phyloP scores from a whole-genome alignment of 2,329 filamentous ascomycete genomes.

The Alternaria metachromatica region DNA sequence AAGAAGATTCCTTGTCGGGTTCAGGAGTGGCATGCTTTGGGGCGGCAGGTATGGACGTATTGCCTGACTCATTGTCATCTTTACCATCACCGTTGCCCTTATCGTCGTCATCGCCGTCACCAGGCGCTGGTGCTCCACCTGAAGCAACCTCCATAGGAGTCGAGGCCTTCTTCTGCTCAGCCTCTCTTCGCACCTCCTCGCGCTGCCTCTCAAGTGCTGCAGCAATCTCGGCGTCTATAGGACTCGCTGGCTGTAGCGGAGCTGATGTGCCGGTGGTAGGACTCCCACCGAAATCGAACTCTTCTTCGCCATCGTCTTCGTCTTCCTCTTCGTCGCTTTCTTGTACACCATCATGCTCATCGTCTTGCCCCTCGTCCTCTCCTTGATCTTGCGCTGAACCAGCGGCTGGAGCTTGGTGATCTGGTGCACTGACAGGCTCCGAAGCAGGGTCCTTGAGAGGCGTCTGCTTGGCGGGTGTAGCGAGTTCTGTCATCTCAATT shows the following conservation, averaged over 20 bases:
- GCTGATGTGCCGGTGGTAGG: neutral
- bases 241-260: neutral
- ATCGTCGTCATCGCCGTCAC: neutral
- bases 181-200: neutral
- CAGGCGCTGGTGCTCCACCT: neutral
- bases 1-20: neutral
- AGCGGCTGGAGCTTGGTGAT: neutral
- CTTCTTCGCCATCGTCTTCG: neutral
- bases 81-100: neutral
- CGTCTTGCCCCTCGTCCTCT: fast-evolving
- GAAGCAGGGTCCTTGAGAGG: neutral
- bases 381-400: neutral
- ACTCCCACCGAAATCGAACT: neutral
- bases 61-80: too few relatives aligned
- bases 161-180: neutral
- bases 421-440: neutral
- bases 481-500: neutral
- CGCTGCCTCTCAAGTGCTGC: neutral
- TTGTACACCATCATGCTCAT: neutral
- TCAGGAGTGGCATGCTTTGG: neutral
- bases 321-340: neutral
- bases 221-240: neutral
- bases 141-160: neutral
- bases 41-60: neutral
- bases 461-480: neutral